Base-by-base conservation (phyloP, 345 rosid species). In the Cardamine occulta region DNA sequence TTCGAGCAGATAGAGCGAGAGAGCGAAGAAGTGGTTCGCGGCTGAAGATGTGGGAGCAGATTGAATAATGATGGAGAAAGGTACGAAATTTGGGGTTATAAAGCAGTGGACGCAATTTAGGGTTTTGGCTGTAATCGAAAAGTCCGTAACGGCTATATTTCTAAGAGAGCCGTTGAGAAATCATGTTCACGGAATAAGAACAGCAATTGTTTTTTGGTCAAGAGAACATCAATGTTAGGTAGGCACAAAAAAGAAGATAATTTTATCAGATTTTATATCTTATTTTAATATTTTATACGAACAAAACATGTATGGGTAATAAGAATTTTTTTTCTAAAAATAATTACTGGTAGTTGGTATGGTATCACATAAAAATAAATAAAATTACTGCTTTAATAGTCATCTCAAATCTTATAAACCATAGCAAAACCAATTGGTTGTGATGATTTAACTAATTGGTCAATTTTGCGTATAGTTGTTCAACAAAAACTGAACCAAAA, bases 61-160 rank as follows among this genome's bases (percentile, higher is more conserved):
- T 52, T 40, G 54, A 44, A 15, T 31, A 31, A 15, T 31, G 70
- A 34, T 42, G 34, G 18, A 10, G 48, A 31, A 59, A 35, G 2
- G n/a, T 66, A 11, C n/a, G 14, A 35, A n/a, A 4, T 56, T 54
- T 63, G 55, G 62, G 34, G 17, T 32, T 74, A 65, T 66, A 51
- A 4, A 13, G 47, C 56, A 5, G 0, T n/a, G 13, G 40, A 34
- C 12, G 45, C 66, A 8, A 47, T 17, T 58, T 74, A 74, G 78
- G 78, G 78, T 11, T 74, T 65, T 42, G 10, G 37, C 7, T 39
- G 3, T 51, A 63, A 29, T 63, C 2, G 55, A 56, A 29, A 42
- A 73, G 23, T 64, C 8, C 0, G 40, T 57, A 74, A 74, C 78
- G 78, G 78, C 78, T 74, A 66, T 47, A 47, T 66, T 57, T 12